Base-by-base conservation (phyloP, 169 alveolate genomes). In the Perkinsus marinus region DNA sequence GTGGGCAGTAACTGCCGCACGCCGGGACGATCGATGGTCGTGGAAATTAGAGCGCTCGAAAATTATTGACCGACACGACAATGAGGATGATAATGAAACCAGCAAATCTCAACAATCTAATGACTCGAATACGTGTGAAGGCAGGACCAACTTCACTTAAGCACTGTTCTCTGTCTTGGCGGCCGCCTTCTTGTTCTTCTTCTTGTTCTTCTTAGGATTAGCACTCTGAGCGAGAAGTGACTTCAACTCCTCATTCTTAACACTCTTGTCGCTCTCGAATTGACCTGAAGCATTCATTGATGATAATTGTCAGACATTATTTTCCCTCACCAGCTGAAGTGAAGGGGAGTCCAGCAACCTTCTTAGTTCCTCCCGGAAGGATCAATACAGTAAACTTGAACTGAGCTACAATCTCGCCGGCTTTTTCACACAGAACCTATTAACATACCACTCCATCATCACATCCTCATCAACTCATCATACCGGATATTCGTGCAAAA, bases 401-500 rank as follows among this genome's bases (percentile, higher is more conserved):
- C 93, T 97, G 97, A 22, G 99, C 99, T 30, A 98, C 99, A 90
- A 95, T 90, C 91, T 97, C 99, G 79, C 98, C 98, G 91, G 95
- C 92, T 93, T 97, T 97, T 92, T 96, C 99, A 36, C 96, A 93
- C 43, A 96, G 93, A 39, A 57, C 79, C 79, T 57, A 2, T 57
- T 7, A 57, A 57, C 34, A 57, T 2, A 19, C 3, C 26, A 13
- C 79, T 57, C 34, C n/a, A n/a, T 57, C 30, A 7, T 26, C 34
- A n/a, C n/a, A n/a, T n/a, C n/a, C n/a, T n/a, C n/a, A n/a, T n/a
- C n/a, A n/a, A n/a, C n/a, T n/a, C n/a, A 57, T 13, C 79, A 26
- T 17, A 98, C 99, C 38, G 97, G 98, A 94, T 98, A 98, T 39
- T 98, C 97, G 91, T 97, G 96, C 37, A 98, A 94, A 90, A 98